Base-by-base conservation (phyloP, 306 rosid genomes). In the Gynostemma pentaphyllum region DNA sequence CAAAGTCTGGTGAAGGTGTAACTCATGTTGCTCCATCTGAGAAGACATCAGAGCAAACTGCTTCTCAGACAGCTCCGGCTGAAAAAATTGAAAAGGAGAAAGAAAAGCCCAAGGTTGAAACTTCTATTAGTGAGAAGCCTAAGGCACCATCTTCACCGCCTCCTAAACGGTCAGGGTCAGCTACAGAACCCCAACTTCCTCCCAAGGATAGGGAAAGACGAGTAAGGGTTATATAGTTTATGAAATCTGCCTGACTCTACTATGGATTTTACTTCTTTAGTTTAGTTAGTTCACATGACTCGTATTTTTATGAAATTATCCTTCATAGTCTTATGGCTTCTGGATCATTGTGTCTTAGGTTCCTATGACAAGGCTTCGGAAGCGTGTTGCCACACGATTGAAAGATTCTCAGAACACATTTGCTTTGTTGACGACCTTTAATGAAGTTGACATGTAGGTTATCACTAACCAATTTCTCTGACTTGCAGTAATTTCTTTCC, bases 341-440 rank as follows among this genome's bases (percentile, higher is more conserved):
- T 55, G 36, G 30, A 66, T 27, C 57, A 15, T 68, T 37, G 36
- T 77, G 16, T 23, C 71, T 68, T 70, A 88, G 96, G 91, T 88
- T 82, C 89, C 89, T 56, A 85, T 88, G 96, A 88, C 89, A 44
- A 88, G 87, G 67, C 83, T 88, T 62, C n/a, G n/a, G 45, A 85
- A 81, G 57, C 79, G 94, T 13, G 89, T 85, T 63, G 87, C 89
- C 46, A 77, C 75, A 30, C 70, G 89, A 26, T 78, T 88, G 89
- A 88, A 88, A 57, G 96, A 88, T 75, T 82, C 96, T 54, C 96
- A 88, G 57, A 88, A 88, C 81, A 88, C 94, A 42, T 88, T 76
- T 59, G 96, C 96, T 34, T 60, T 88, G 96, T 78, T 88, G 74
- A 79, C 96, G 8, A 88, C 96, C 60, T 82, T 88, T 80, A 85